Evolutionary conservation across 805 yeast species (phyloP).

Genomic region (Suhomyces sp.): DNA sequence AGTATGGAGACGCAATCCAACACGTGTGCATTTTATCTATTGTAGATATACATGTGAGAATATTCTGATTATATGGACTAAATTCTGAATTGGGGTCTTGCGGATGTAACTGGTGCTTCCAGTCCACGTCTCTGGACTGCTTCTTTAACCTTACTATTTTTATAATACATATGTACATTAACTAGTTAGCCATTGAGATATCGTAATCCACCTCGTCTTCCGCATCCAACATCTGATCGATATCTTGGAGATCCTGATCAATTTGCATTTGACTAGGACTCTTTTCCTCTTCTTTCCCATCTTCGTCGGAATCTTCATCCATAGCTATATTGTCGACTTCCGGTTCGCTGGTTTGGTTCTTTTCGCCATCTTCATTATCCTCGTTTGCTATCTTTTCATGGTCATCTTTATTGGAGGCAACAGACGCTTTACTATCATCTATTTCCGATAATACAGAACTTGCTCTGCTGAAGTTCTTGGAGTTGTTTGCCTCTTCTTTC

Average conservation of each 20-base stretch:
- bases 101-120: neutral
- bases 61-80: too few relatives aligned
- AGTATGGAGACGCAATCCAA: neutral
- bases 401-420: constrained; percentile 11
- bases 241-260: constrained; percentile 22
- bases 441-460: constrained; percentile 6
- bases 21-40: neutral
- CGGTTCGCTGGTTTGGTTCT: neutral
- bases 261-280: constrained; percentile 5
- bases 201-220: constrained; percentile 40
- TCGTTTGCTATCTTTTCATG: constrained; percentile 1
- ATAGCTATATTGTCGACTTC: neutral
- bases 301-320: neutral
- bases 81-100: neutral
- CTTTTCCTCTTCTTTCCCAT: neutral
- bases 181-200: constrained; percentile 18
- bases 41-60: neutral
- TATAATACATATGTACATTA: neutral
- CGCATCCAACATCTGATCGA: constrained; percentile 35
- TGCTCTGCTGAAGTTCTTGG: constrained; percentile 7
- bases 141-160: neutral
- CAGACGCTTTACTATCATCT: constrained; percentile 17
- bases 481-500: constrained; percentile 3
- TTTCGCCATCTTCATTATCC: constrained; percentile 5
- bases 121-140: neutral